A percentile compares a stretch with the other conserved stretches of the same genome.
These are phyloP conservation scores for Fraxinus cuspidata DNA, from an alignment of 257 asterid species.

Conservation along the genomic window DNA sequence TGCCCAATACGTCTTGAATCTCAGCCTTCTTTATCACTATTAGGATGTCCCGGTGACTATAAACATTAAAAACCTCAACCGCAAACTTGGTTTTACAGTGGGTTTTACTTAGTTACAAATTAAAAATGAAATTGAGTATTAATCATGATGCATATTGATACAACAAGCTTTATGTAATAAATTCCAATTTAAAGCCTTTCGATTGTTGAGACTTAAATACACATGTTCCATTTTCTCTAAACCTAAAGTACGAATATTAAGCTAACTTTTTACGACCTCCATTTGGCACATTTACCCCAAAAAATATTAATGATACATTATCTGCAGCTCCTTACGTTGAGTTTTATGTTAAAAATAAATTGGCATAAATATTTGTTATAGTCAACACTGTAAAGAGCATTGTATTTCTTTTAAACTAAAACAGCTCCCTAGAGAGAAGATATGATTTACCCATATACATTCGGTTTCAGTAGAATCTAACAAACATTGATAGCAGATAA, in stretches of 20 bases:
- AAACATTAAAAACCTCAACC: not conserved
- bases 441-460: not conserved
- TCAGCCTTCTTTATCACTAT: not conserved
- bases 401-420: not conserved
- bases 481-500: constrained; percentile 1
- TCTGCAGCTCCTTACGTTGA: not conserved
- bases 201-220: not conserved
- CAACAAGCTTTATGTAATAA: not conserved
- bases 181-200: not conserved
- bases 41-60: not conserved
- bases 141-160: not conserved
- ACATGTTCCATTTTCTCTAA: not conserved
- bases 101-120: not conserved
- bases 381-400: not conserved
- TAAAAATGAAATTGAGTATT: not conserved
- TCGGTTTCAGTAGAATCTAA: not conserved
- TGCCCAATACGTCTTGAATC: not conserved
- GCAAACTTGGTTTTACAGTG: not conserved
- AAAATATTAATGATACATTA: too few species aligned
- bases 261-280: not conserved
- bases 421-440: not conserved
- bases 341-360: not conserved
- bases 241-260: not conserved
- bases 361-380: not conserved
- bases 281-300: not conserved